Evolutionary conservation across 345 rosid species (phyloP).

Genomic region (Sapria himalayana): DNA sequence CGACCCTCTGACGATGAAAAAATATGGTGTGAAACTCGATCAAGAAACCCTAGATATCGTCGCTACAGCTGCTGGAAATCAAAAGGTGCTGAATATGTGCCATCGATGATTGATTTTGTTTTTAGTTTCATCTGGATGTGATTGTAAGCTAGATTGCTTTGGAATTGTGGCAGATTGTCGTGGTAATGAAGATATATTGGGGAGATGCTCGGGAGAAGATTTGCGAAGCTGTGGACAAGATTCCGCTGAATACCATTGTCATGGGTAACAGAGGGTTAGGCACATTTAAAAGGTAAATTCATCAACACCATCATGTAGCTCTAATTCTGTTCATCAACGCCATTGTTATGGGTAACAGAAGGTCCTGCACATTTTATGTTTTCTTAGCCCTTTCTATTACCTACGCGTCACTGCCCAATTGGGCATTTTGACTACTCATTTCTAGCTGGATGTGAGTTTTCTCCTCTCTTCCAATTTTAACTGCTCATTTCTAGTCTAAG

Average conservation of each 20-base stretch:
- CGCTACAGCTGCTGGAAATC: conserved; percentile 31
- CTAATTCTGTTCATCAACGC: no score
- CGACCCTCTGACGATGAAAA: conserved; percentile 40
- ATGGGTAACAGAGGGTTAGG: conserved; percentile 79
- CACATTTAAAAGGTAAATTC: conserved; percentile 46
- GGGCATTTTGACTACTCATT: no score
- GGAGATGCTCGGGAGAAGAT: conserved; percentile 81
- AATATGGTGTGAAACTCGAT: conserved; percentile 54
- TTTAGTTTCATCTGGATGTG: background rate
- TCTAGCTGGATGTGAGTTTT: no score
- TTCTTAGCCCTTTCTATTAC: no score
- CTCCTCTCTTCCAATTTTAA: no score
- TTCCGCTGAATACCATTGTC: conserved; percentile 51
- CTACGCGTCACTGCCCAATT: no score
- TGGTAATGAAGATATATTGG: conserved; percentile 59
- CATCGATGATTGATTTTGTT: background rate
- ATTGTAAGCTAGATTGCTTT: background rate
- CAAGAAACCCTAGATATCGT: conserved; percentile 49
- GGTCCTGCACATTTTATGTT: no score
- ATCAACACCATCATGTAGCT: no score
- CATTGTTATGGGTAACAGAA: no score
- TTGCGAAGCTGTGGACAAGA: conserved; percentile 48
- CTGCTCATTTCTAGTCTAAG: no score
- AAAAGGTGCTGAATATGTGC: no score
- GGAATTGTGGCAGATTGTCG: conserved; percentile 15